phyloP scores from a whole-genome alignment of 1,139 yeast genomes.

The Kodamaea fungicola region DNA sequence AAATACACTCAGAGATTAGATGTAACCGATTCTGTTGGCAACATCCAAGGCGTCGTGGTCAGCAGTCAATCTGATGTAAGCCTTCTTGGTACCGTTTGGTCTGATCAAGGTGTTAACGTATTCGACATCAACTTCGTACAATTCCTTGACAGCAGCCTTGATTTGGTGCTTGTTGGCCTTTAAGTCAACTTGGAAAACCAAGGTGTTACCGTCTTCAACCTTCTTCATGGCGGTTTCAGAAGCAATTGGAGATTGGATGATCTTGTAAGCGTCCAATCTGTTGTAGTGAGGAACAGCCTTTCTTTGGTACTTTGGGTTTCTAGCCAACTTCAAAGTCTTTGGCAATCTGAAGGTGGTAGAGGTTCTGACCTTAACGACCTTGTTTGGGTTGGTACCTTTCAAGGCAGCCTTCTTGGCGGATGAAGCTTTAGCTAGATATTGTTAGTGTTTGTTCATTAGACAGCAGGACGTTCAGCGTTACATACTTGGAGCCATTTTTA shows the following conservation, averaged over 20 bases:
- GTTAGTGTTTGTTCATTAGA: conserved; percentile 21
- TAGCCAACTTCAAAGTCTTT: conserved; percentile 91
- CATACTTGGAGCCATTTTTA: conserved; percentile 30
- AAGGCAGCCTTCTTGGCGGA: conserved; percentile 98
- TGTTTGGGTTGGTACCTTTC: conserved; percentile 93
- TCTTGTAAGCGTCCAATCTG: conserved; percentile 95
- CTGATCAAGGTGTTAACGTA: conserved; percentile 95
- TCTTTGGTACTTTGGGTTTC: conserved; percentile 93
- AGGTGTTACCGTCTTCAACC: conserved; percentile 99
- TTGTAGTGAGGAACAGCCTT: conserved; percentile 97
- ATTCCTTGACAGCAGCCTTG: conserved; percentile 97
- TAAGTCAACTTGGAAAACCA: conserved; percentile 96
- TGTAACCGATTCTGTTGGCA: conserved; percentile 99
- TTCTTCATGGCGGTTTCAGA: conserved; percentile 99
- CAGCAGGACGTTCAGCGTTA: not conserved
- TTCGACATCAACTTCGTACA: conserved; percentile 92
- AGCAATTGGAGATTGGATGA: conserved; percentile 93
- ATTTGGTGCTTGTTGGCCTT: conserved; percentile 98
- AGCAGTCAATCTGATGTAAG: conserved; percentile 98
- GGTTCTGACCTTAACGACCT: conserved; percentile 92
- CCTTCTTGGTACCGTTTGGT: conserved; percentile 99
- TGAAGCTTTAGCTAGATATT: conserved; percentile 63
- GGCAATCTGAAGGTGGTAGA: conserved; percentile 95
- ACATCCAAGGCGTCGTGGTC: conserved; percentile 99
- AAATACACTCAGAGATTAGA: conserved; percentile 41